phyloP scores from a whole-genome alignment of 441 rosid genomes.

The Gossypium laxum region DNA sequence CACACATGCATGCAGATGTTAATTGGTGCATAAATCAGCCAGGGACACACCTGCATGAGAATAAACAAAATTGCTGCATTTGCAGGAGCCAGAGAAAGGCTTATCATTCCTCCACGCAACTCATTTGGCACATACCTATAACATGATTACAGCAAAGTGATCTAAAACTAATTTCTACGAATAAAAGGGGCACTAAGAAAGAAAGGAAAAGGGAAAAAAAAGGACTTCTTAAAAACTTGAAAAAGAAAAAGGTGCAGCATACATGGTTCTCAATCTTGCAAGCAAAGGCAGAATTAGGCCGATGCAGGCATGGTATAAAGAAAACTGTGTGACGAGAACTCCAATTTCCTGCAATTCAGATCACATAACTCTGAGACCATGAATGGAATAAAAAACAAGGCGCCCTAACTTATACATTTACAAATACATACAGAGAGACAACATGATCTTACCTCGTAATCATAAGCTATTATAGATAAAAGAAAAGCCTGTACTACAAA shows the following conservation, averaged over 20 bases:
- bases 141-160: conserved; percentile 14
- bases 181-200: conserved; percentile 9
- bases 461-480: conserved; percentile 71
- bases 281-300: conserved; percentile 74
- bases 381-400: background rate
- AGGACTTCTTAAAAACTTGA: background rate
- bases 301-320: conserved; percentile 59
- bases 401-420: background rate
- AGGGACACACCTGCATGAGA: conserved; percentile 45
- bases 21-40: background rate
- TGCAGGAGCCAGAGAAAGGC: conserved; percentile 74
- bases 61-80: conserved; percentile 57
- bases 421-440: conserved; percentile 10
- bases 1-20: background rate
- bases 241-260: conserved; percentile 25
- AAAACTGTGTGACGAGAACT: conserved; percentile 55
- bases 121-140: conserved; percentile 82
- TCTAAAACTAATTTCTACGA: conserved; percentile 3
- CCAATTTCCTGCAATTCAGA: conserved; percentile 63
- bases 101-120: conserved; percentile 91
- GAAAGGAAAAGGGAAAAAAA: background rate
- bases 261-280: conserved; percentile 89
- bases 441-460: conserved; percentile 60
- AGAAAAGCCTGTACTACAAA: conserved; percentile 49
- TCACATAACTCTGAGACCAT: conserved; percentile 10